A percentile compares a stretch with the other conserved stretches of the same genome.
These are phyloP conservation scores for Phytophthora chlamydospora DNA, from an alignment of 352 stramenopile genomes.

Conservation along the genomic window DNA sequence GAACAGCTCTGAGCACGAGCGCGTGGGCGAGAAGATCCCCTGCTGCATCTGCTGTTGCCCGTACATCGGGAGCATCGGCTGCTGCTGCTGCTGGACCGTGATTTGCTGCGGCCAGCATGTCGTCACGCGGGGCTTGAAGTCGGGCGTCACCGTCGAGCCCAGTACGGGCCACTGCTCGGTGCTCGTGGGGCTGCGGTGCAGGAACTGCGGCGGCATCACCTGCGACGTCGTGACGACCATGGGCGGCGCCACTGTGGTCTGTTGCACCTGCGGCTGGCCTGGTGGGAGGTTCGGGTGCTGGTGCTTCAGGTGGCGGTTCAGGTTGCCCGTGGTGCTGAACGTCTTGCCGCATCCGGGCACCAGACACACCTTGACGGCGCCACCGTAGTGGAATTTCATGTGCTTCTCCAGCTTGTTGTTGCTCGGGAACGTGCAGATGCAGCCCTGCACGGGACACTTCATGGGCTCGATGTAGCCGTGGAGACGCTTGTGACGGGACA, in stretches of 20 bases:
- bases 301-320: conserved; percentile 46
- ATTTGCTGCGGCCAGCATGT: conserved; percentile 31
- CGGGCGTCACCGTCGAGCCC: conserved; percentile 5
- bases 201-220: conserved; percentile 26
- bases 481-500: conserved; percentile 44
- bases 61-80: conserved; percentile 23
- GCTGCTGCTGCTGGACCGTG: conserved; percentile 22
- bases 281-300: conserved; percentile 15
- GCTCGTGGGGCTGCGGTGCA: conserved; percentile 38
- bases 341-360: conserved; percentile 49
- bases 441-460: conserved; percentile 25
- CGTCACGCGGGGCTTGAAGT: conserved; percentile 25
- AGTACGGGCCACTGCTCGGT: conserved; percentile 32
- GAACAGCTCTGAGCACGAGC: conserved; percentile 38
- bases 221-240: conserved; percentile 15
- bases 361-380: conserved; percentile 40
- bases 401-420: conserved; percentile 38
- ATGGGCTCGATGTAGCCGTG: conserved; percentile 38
- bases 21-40: conserved; percentile 30
- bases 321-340: conserved; percentile 58
- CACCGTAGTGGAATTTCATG: conserved; percentile 43
- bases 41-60: conserved; percentile 21
- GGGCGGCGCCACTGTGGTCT: neutral
- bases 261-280: conserved; percentile 1
- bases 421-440: conserved; percentile 29